Conservation (phyloP, 2,329 filamentous ascomycete genomes). For the Trichoderma sp. region DNA sequence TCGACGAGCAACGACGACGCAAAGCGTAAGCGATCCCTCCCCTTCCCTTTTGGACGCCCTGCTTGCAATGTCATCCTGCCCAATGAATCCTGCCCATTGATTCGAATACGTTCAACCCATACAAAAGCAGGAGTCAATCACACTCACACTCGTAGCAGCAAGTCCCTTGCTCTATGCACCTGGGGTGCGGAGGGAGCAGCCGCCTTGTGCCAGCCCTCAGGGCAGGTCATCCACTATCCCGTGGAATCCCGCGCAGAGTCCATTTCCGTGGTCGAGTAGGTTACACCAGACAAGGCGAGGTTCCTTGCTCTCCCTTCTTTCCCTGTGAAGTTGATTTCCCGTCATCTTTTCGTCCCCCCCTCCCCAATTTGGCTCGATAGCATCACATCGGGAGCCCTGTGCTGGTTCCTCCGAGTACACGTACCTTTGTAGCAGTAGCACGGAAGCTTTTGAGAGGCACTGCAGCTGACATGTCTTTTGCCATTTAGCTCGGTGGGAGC, state of each 20-base stretch:
- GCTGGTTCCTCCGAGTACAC: constrained; percentile 17
- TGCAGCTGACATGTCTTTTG: constrained; percentile 23
- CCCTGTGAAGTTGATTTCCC: too few species aligned
- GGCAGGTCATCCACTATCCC: constrained; percentile 42
- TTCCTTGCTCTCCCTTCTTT: neutral
- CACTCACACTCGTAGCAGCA: constrained; percentile 20
- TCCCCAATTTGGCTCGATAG: constrained; percentile 2
- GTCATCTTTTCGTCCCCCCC: neutral
- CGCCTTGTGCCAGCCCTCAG: constrained; percentile 38
- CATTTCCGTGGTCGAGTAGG: constrained; percentile 62
- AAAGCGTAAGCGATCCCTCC: constrained; percentile 46
- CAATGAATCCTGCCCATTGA: constrained; percentile 31
- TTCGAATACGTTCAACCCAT: constrained; percentile 20
- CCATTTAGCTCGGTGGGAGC: constrained; percentile 66
- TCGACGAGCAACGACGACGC: constrained; percentile 43
- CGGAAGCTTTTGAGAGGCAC: constrained; percentile 15
- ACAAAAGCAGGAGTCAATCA: too few species aligned
- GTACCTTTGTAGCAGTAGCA: neutral
- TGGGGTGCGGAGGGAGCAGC: constrained; percentile 58
- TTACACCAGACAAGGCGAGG: constrained; percentile 32
- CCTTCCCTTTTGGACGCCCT: constrained; percentile 11
- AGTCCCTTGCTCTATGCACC: constrained; percentile 57
- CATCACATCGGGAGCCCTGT: constrained; percentile 10
- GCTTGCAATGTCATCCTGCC: constrained; percentile 9
- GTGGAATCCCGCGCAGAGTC: constrained; percentile 45